phyloP scores from a whole-genome alignment of 2,329 filamentous ascomycete genomes.

The Trichoderma pleuroti region DNA sequence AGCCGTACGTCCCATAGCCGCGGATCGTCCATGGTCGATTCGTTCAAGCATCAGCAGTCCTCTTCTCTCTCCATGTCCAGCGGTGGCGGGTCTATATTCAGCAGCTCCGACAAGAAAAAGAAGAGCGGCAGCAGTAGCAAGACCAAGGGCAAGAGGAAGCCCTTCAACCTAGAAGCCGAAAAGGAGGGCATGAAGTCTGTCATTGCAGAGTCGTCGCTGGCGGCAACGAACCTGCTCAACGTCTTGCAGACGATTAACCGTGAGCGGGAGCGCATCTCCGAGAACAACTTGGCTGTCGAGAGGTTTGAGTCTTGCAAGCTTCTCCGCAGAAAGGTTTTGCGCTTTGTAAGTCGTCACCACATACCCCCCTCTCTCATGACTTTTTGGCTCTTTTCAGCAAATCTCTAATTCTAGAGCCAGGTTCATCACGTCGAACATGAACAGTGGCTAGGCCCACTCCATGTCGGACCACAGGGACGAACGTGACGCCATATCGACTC shows the following conservation, averaged over 20 bases:
- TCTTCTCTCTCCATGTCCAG: conserved; percentile 26
- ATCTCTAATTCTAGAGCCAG: conserved; percentile 33
- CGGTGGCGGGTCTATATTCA: conserved; percentile 37
- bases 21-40: conserved; percentile 6
- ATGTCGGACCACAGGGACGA: background rate
- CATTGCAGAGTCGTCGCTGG: conserved; percentile 87
- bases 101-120: conserved; percentile 52
- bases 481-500: background rate
- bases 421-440: conserved; percentile 90
- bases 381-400: background rate
- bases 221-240: conserved; percentile 87
- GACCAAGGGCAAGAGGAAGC: conserved; percentile 52
- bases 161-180: conserved; percentile 83
- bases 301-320: conserved; percentile 85
- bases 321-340: conserved; percentile 76
- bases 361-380: background rate
- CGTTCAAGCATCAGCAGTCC: conserved; percentile 2
- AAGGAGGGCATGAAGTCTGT: conserved; percentile 80
- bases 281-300: conserved; percentile 70
- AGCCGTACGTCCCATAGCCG: conserved; percentile 24
- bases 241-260: conserved; percentile 86
- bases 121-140: conserved; percentile 34
- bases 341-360: conserved; percentile 58
- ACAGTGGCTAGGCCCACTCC: conserved; percentile 83
- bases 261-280: conserved; percentile 81